Evolutionary conservation across 805 yeast genomes (phyloP).

Genomic region (Ogataea siamensis): DNA sequence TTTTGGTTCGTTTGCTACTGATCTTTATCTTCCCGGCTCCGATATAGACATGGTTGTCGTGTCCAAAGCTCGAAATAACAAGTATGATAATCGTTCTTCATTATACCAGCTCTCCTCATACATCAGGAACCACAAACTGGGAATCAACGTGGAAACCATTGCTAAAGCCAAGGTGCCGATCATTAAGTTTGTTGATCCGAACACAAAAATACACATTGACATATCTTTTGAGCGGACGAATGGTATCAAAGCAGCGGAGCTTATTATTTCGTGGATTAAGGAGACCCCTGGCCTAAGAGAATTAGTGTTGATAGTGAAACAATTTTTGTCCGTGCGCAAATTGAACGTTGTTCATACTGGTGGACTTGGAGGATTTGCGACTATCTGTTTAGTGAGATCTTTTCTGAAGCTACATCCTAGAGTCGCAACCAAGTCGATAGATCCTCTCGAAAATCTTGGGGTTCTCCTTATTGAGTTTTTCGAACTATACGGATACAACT

Average conservation of each 20-base stretch:
- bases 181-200: conserved; percentile 80
- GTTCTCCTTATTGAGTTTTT: conserved; percentile 86
- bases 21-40: conserved; percentile 87
- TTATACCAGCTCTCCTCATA: conserved; percentile 72
- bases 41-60: conserved; percentile 92
- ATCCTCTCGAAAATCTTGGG: conserved; percentile 75
- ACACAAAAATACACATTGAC: conserved; percentile 73
- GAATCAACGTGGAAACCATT: conserved; percentile 75
- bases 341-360: conserved; percentile 88
- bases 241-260: conserved; percentile 79
- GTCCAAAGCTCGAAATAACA: conserved; percentile 48
- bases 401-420: conserved; percentile 80
- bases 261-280: conserved; percentile 71
- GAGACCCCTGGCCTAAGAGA: conserved; percentile 79
- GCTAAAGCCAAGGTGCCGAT: conserved; percentile 93
- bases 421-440: conserved; percentile 61
- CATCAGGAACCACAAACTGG: conserved; percentile 59
- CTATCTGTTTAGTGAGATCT: conserved; percentile 81
- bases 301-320: conserved; percentile 78
- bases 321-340: conserved; percentile 72
- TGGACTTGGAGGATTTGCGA: conserved; percentile 91
- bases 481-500: conserved; percentile 86
- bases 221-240: conserved; percentile 84
- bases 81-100: conserved; percentile 59
- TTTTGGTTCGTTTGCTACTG: conserved; percentile 94